phyloP scores from a whole-genome alignment of 768 basidiomycete genomes.

The Suillus spraguei region DNA sequence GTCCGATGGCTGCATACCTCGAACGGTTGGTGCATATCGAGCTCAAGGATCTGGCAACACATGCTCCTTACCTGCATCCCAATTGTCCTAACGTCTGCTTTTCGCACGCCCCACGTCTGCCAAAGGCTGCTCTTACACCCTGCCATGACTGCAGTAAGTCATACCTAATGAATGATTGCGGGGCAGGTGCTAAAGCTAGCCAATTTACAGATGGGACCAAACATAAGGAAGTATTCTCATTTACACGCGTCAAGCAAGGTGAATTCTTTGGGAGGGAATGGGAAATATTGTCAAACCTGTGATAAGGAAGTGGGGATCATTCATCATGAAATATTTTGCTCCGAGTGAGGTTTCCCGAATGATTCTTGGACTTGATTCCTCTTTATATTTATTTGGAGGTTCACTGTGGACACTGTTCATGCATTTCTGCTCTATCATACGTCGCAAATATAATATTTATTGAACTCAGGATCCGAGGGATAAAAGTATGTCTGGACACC shows the following conservation, averaged over 20 bases:
- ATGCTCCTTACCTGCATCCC: conserved; percentile 60
- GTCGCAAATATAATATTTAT: background rate
- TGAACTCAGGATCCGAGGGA: background rate
- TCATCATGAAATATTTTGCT: conserved; percentile 41
- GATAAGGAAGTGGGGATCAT: conserved; percentile 76
- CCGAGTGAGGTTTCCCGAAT: background rate
- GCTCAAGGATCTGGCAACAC: conserved; percentile 64
- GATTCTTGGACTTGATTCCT: background rate
- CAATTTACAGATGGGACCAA: conserved; percentile 46
- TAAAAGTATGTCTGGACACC: too few species aligned
- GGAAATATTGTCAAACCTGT: conserved; percentile 76
- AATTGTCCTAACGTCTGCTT: conserved; percentile 43
- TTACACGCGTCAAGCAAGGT: conserved; percentile 55
- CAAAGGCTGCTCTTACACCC: conserved; percentile 21
- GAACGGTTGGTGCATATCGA: conserved; percentile 84
- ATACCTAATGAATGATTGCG: conserved; percentile 31
- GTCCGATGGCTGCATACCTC: conserved; percentile 68
- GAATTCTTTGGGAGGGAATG: conserved; percentile 68
- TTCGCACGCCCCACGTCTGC: conserved; percentile 21
- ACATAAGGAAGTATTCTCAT: conserved; percentile 83
- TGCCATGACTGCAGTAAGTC: conserved; percentile 54
- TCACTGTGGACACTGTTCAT: background rate
- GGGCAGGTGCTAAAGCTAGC: conserved; percentile 5
- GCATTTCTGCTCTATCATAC: background rate
- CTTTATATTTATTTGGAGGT: background rate